Evolutionary conservation across 192 early-diverging fungal genomes (phyloP).

Genomic region (Backusella liffmaniae): DNA sequence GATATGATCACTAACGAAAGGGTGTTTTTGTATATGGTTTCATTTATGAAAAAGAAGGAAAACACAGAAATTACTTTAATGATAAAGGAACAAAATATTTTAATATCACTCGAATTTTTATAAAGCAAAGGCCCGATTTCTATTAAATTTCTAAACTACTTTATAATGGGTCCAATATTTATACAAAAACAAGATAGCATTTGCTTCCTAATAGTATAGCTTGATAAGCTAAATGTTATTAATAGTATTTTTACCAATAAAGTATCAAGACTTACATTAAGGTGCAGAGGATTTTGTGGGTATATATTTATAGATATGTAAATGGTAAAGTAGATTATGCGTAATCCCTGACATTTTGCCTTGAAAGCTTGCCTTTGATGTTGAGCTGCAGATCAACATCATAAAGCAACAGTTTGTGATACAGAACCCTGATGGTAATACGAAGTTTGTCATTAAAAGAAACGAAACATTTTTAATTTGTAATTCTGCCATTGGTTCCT

Average conservation of each 20-base stretch:
- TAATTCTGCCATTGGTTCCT: conserved; percentile 3
- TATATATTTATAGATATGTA: not conserved
- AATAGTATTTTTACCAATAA: conserved; percentile 3
- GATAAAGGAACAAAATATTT: not conserved
- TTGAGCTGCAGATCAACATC: conserved; percentile 1
- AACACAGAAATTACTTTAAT: not conserved
- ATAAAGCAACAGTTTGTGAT: not conserved
- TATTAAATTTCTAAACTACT: not conserved
- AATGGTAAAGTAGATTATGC: not conserved
- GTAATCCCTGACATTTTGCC: not conserved
- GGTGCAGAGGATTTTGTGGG: not conserved
- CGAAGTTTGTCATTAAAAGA: not conserved
- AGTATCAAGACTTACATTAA: not conserved
- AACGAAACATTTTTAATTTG: not conserved
- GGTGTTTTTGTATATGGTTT: not conserved
- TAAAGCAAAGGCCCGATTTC: not conserved
- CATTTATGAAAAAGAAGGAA: not conserved
- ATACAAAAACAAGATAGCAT: not conserved
- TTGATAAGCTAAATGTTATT: not conserved
- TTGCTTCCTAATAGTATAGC: not conserved
- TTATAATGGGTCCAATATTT: not conserved
- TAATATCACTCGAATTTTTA: not conserved
- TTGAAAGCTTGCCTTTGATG: not conserved
- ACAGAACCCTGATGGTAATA: conserved; percentile 2
- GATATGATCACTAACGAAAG: not conserved